Base-by-base conservation (phyloP, 768 basidiomycete genomes). In the Mycena belliarum region DNA sequence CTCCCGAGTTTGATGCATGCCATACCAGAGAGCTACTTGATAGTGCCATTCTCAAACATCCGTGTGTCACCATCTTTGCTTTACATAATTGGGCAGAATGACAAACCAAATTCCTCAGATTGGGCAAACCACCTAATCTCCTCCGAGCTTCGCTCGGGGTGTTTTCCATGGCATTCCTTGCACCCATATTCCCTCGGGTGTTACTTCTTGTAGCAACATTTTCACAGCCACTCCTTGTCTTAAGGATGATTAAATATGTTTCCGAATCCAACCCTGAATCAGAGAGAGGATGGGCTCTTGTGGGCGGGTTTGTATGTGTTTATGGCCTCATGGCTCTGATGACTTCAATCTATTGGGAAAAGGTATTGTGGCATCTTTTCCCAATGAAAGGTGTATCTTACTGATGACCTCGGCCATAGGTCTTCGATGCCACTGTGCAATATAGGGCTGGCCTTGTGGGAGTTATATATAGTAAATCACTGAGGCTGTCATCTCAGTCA, bases 291-390 rank as follows among this genome's bases (percentile, higher is more conserved):
- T 61, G 60, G 60, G 54, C 60, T 4, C 38, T 61, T 0, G 60
- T 57, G 26, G 60, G 60, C n/a, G 60, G 33, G 16, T 61, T 61
- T n/a, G 46, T 49, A 3, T 46, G 37, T 15, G 52, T 46, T 1
- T 61, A 61, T 23, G 60, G 42, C 2, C n/a, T 61, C 1, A 61
- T 60, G 15, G 44, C 35, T 21, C 46, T 60, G 23, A 55, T 32
- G 28, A 60, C 59, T 2, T 54, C 59, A 0, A 23, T 52, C 11
- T 61, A 61, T 32, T 61, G 60, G 60, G 60, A 61, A 43, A 61
- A 61, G 60, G 60, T 61, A 9, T 15, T 12, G 29, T 32, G 29
- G 29, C 29, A 6, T 6, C 29, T 32, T 32, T 6, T 12, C 29
- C 6, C 29, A 6, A 6, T 12, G 12, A 3, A 5, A 38, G 6